phyloP scores from a whole-genome alignment of 2,329 filamentous ascomycete species.

The Hortaea werneckii region DNA sequence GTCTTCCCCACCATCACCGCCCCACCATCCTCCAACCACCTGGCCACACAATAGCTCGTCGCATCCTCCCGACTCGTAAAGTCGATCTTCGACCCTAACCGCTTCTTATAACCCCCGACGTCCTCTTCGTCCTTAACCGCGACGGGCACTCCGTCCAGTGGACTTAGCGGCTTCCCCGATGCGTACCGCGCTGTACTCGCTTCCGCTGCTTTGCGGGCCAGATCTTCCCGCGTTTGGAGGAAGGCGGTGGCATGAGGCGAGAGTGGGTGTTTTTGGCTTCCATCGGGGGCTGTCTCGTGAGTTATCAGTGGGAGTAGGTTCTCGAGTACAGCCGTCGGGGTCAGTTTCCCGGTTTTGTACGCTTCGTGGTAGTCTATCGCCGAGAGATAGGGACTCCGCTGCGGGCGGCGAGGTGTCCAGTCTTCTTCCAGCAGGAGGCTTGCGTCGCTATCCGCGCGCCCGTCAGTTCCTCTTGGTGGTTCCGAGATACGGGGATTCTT shows the following conservation, averaged over 20 bases:
- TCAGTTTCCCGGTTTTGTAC: constrained; percentile 56
- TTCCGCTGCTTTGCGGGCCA: constrained; percentile 56
- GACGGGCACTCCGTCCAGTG: constrained; percentile 73
- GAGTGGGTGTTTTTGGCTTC: background rate
- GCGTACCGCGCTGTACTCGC: constrained; percentile 66
- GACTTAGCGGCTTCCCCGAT: constrained; percentile 52
- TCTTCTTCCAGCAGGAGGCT: constrained; percentile 10
- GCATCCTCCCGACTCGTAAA: constrained; percentile 40
- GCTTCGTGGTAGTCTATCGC: constrained; percentile 66
- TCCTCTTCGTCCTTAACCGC: constrained; percentile 75
- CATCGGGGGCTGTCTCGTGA: constrained; percentile 39
- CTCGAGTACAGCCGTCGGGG: constrained; percentile 61
- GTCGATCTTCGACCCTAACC: constrained; percentile 53
- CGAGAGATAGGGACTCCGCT: constrained; percentile 34
- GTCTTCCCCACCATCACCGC: constrained; percentile 67
- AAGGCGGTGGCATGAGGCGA: constrained; percentile 57
- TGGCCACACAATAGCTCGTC: constrained; percentile 60
- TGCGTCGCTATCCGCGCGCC: no score
- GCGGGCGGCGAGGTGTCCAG: constrained; percentile 1
- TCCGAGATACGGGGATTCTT: constrained; percentile 17
- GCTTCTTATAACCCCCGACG: constrained; percentile 59
- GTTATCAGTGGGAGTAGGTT: constrained; percentile 60
- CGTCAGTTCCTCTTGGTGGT: no score
- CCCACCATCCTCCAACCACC: constrained; percentile 61
- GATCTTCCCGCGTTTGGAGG: constrained; percentile 54